Conservation (phyloP, 2,329 filamentous ascomycete species). For the Penicillium sp. region DNA sequence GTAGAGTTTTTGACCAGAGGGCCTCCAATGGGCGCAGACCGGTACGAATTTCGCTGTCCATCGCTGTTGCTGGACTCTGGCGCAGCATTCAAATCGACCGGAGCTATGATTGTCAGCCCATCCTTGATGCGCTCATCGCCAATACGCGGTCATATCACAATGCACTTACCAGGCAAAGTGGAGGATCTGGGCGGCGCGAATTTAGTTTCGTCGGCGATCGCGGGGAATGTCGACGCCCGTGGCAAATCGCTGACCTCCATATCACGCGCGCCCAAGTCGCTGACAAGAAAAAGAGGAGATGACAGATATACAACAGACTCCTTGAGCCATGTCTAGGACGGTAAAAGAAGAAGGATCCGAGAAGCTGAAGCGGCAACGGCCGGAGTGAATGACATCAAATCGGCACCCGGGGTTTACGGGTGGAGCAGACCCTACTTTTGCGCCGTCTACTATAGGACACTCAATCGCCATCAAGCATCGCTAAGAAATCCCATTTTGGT, state of each 20-base stretch:
- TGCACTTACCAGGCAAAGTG: constrained; percentile 27
- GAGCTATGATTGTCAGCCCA: constrained; percentile 19
- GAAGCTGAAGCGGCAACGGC: constrained; percentile 19
- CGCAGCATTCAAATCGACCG: constrained; percentile 29
- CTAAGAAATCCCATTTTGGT: not conserved
- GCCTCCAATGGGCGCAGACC: constrained; percentile 19
- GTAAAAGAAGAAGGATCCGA: constrained; percentile 1
- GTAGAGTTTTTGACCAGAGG: constrained; percentile 25
- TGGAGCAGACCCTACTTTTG: constrained; percentile 8
- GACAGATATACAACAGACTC: not conserved
- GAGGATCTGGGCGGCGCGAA: constrained; percentile 19
- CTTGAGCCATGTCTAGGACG: not conserved
- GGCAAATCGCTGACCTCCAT: constrained; percentile 32
- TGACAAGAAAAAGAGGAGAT: constrained; percentile 11
- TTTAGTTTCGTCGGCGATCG: constrained; percentile 23
- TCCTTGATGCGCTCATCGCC: not conserved
- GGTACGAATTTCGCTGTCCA: constrained; percentile 24
- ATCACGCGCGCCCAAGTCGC: constrained; percentile 19
- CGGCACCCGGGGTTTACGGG: not conserved
- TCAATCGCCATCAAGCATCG: constrained; percentile 3
- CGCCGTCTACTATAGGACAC: not conserved
- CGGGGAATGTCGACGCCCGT: constrained; percentile 26
- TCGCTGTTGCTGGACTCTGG: constrained; percentile 32
- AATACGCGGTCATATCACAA: constrained; percentile 2
- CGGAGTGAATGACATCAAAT: constrained; percentile 33